phyloP scores from a whole-genome alignment of 257 asterid genomes.

The Agastache rugosa region DNA sequence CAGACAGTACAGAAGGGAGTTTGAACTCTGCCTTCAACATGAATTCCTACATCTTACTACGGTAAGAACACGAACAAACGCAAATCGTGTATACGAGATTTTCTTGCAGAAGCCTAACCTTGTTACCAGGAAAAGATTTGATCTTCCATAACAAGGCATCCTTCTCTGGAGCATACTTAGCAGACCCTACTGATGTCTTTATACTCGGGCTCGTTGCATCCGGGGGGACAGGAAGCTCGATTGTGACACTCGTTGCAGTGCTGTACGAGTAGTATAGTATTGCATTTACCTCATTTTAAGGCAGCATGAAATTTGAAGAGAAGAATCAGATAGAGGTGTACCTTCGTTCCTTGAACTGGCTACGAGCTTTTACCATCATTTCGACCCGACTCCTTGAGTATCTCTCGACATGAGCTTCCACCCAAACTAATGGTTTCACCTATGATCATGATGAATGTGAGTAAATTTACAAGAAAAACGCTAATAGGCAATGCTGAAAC shows the following conservation, averaged over 20 bases:
- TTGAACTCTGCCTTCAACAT: conserved; percentile 96
- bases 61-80: background rate
- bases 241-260: conserved; percentile 95
- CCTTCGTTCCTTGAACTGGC: conserved; percentile 99
- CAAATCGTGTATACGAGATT: background rate
- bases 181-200: conserved; percentile 93
- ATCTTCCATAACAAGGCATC: conserved; percentile 96
- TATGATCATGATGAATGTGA: conserved; percentile 33
- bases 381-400: conserved; percentile 96
- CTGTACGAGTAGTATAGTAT: conserved; percentile 48
- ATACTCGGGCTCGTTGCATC: conserved; percentile 95
- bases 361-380: conserved; percentile 82
- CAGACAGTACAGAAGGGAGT: conserved; percentile 90
- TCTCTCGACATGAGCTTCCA: conserved; percentile 90
- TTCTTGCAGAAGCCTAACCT: conserved; percentile 52
- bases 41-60: conserved; percentile 66
- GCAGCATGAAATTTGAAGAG: background rate
- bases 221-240: conserved; percentile 93
- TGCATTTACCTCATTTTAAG: background rate
- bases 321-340: conserved; percentile 29
- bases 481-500: background rate
- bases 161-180: conserved; percentile 90
- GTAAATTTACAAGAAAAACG: conserved; percentile 1
- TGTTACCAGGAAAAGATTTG: conserved; percentile 98
- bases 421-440: conserved; percentile 98